A percentile compares a stretch with the other conserved stretches of the same genome.
These are phyloP conservation scores for Lachancea quebecensis DNA, from an alignment of 805 yeast genomes.

Conservation along the genomic window DNA sequence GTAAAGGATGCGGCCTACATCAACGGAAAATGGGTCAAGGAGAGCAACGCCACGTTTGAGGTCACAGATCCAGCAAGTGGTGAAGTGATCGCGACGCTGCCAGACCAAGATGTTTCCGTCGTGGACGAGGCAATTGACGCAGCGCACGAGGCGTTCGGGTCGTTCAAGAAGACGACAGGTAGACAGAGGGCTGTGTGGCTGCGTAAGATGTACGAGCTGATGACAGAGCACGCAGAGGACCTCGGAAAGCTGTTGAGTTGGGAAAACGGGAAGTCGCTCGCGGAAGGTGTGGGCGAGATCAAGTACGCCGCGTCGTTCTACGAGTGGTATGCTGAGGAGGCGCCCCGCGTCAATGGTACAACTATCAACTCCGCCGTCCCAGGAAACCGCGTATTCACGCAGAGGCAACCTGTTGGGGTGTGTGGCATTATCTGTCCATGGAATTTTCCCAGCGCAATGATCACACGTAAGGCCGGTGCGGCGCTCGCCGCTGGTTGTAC, in stretches of 20 bases:
- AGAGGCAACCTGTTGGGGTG: slow-evolving; percentile 57
- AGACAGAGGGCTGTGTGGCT: slow-evolving; percentile 46
- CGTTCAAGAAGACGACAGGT: slow-evolving; percentile 42
- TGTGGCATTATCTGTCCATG: slow-evolving; percentile 60
- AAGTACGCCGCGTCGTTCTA: slow-evolving; percentile 65
- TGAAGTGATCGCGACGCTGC: slow-evolving; percentile 49
- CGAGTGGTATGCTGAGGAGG: slow-evolving; percentile 80
- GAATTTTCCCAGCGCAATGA: slow-evolving; percentile 65
- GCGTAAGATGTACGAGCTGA: slow-evolving; percentile 43
- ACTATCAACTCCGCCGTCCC: slow-evolving; percentile 50
- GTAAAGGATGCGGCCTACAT: slow-evolving; percentile 54
- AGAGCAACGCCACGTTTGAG: slow-evolving; percentile 41
- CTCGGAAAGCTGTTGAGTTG: slow-evolving; percentile 48
- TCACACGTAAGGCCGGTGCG: slow-evolving; percentile 57
- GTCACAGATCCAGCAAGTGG: slow-evolving; percentile 74
- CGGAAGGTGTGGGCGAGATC: slow-evolving; percentile 50
- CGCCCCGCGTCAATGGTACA: slow-evolving; percentile 48
- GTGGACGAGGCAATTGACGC: slow-evolving; percentile 51
- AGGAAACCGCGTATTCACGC: slow-evolving; percentile 45
- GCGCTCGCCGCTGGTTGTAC: slow-evolving; percentile 64
- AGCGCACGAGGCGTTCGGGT: slow-evolving; percentile 41
- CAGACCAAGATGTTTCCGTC: slow-evolving; percentile 52
- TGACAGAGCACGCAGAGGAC: slow-evolving; percentile 50
- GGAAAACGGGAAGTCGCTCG: slow-evolving; percentile 55
- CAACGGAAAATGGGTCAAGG: slow-evolving; percentile 66